Conservation (phyloP, 1,284 basidiomycete genomes). For the Testicularia cyperi region DNA sequence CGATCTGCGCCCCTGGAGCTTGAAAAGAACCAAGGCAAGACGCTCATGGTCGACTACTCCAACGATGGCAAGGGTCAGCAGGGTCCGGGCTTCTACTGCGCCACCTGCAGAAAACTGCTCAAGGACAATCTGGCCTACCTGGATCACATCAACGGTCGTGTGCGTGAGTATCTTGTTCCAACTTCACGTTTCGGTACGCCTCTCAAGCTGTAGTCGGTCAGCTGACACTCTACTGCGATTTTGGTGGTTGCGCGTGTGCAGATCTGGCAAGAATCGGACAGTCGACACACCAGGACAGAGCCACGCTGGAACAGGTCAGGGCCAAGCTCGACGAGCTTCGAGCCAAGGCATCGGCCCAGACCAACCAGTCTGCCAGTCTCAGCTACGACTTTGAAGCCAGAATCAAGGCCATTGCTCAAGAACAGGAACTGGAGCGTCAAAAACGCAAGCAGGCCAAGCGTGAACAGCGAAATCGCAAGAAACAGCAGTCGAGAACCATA, state of each 20-base stretch:
- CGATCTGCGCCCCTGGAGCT: constrained; percentile 45
- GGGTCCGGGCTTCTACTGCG: constrained; percentile 60
- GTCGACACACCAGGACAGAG: constrained; percentile 84
- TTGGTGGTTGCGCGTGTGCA: constrained; percentile 56
- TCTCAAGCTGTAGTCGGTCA: not conserved
- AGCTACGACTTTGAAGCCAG: constrained; percentile 90
- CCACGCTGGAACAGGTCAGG: constrained; percentile 87
- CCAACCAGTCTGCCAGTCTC: constrained; percentile 6
- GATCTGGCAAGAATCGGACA: constrained; percentile 90
- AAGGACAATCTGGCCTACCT: constrained; percentile 91
- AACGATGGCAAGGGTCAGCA: constrained; percentile 34
- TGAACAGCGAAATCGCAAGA: constrained; percentile 62
- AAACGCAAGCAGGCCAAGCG: constrained; percentile 73
- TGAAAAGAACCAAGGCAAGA: constrained; percentile 51
- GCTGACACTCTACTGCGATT: not conserved
- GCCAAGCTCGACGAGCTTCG: constrained; percentile 83
- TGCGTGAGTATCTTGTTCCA: constrained; percentile 68
- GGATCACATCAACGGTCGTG: constrained; percentile 92
- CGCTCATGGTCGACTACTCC: constrained; percentile 51
- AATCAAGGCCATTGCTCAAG: constrained; percentile 76
- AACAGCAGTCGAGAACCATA: not conserved
- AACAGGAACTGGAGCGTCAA: constrained; percentile 64
- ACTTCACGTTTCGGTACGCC: not conserved
- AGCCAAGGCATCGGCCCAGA: constrained; percentile 5
- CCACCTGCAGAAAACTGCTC: constrained; percentile 68